These are phyloP conservation scores for Blastocystis hominis DNA, from an alignment of 352 stramenopile genomes.

Conservation along the genomic window DNA sequence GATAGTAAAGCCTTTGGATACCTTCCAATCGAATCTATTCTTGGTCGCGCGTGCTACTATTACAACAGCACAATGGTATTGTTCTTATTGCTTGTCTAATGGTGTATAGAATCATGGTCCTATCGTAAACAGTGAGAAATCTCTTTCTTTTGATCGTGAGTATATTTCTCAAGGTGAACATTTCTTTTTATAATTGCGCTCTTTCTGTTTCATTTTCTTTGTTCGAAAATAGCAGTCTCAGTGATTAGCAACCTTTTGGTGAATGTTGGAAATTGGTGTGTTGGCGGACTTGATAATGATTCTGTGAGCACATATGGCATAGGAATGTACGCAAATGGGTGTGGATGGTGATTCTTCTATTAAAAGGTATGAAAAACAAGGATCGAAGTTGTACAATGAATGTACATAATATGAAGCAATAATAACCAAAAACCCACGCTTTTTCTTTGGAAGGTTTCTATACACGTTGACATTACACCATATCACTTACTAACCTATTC, in stretches of 20 bases:
- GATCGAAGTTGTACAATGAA: too few relatives aligned
- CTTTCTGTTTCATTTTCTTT: background rate
- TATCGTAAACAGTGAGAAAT: slow-evolving; percentile 38
- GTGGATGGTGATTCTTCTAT: too few relatives aligned
- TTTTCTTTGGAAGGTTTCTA: too few relatives aligned
- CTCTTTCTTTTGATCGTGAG: background rate
- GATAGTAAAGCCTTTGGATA: slow-evolving; percentile 25
- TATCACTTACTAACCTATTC: too few relatives aligned
- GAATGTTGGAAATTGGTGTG: too few relatives aligned
- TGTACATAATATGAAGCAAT: too few relatives aligned
- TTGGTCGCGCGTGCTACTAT: slow-evolving; percentile 42
- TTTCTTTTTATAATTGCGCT: slow-evolving; percentile 23
- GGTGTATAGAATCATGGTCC: slow-evolving; percentile 37
- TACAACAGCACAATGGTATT: slow-evolving; percentile 19
- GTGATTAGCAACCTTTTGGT: background rate
- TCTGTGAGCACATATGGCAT: too few relatives aligned
- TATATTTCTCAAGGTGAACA: slow-evolving; percentile 52
- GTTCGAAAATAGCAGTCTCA: background rate
- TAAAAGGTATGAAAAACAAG: too few relatives aligned
- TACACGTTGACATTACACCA: too few relatives aligned
- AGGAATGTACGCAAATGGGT: too few relatives aligned
- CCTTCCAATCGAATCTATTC: slow-evolving; percentile 42
- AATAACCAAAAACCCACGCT: too few relatives aligned
- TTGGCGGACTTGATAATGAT: too few relatives aligned
- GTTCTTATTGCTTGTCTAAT: background rate